These are phyloP conservation scores for Pseudonitzschia pungens DNA, from an alignment of 108 stramenopile genomes.

Conservation along the genomic window DNA sequence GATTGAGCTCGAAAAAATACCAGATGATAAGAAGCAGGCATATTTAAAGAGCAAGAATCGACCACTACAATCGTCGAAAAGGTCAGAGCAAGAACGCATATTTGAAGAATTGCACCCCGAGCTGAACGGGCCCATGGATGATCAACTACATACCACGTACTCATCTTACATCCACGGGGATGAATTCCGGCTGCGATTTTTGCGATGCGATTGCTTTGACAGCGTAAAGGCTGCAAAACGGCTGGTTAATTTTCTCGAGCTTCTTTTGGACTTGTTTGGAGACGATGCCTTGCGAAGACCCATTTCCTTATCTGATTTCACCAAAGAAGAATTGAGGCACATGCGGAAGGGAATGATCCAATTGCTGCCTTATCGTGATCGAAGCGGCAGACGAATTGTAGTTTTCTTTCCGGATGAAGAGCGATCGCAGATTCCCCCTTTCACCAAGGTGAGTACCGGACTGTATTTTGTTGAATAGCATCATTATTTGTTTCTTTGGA, in stretches of 20 bases:
- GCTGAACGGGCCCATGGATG: background rate
- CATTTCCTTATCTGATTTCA: constrained; percentile 8
- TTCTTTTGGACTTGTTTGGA: constrained; percentile 24
- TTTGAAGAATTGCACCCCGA: background rate
- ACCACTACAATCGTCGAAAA: background rate
- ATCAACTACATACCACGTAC: background rate
- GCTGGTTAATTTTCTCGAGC: constrained; percentile 14
- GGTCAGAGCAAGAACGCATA: background rate
- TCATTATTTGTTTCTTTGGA: background rate
- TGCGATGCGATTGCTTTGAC: constrained; percentile 7
- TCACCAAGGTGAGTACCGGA: background rate
- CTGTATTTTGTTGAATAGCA: background rate
- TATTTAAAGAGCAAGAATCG: background rate
- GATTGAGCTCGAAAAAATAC: background rate
- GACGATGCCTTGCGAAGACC: background rate
- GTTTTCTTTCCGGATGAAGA: constrained; percentile 5
- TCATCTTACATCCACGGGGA: constrained; percentile 18
- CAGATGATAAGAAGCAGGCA: background rate
- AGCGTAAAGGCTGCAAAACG: background rate
- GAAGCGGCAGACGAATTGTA: constrained; percentile 9
- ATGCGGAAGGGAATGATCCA: constrained; percentile 13
- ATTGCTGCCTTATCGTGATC: background rate
- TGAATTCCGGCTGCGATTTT: constrained; percentile 20
- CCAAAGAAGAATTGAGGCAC: constrained; percentile 12
- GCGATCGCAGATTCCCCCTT: constrained; percentile 1